Base-by-base conservation (phyloP, 768 basidiomycete species). In the Lentinula edodes region DNA sequence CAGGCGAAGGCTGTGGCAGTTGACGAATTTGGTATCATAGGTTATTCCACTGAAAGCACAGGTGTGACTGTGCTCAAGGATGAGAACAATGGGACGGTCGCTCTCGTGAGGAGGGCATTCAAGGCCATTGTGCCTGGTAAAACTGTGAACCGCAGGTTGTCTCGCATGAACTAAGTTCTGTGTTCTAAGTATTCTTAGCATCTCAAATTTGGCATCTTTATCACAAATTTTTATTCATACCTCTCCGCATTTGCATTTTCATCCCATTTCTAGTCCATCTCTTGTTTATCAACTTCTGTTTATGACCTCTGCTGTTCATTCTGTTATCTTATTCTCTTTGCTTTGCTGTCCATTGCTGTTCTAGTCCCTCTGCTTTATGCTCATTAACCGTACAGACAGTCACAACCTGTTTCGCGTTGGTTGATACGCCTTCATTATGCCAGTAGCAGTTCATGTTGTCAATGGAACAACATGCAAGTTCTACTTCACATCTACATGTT, bases 81-180 rank as follows among this genome's bases (percentile, higher is more conserved):
- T 56, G 82, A 83, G 38, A 75, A 72, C 61, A 77, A 79, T 59
- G 76, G 78, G 12, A 80, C 83, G 16, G 76, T 81, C 54, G 78
- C 83, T 5, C 76, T 85, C 60, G 83, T 91, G 60, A 82, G 84
- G 42, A 86, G 86, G 52, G 90, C 90, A 12, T 79, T 92, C 72
- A 90, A 87, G 72, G 86, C 89, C 4, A 86, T 91, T 70, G 88
- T 87, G 61, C 85, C 88, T 51, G 82, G 55, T 28, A 89, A 83
- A 74, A 77, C 81, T 9, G 72, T 70, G 62, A 83, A 83, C 2
- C 80, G 78, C 65, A 78, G 82, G 63, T 52, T 80, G 66, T 83
- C 85, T 10, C 78, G 80, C 63, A 62, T 78, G 28, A 64, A 63
- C 58, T 59, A 16, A 56, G 10, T 54, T 12, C 15, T 41, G 6